Percentiles rank a stretch among this genome's conserved stretches.
These are phyloP conservation scores for Puccinia novopanici DNA, from an alignment of 1,284 basidiomycete genomes.

Conservation along the genomic window DNA sequence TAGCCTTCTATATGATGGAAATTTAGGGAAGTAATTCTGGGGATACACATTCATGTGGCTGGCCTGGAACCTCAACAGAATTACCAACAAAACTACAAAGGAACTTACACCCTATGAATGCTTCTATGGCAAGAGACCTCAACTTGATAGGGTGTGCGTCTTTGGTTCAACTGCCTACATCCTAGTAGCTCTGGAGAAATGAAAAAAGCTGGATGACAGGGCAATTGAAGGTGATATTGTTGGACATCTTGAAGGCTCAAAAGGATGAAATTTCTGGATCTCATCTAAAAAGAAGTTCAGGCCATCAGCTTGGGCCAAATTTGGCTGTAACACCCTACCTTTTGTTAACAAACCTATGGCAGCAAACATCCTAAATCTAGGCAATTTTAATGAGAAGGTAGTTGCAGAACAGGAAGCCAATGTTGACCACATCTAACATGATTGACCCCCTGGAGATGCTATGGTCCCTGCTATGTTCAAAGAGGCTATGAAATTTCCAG, in stretches of 20 bases:
- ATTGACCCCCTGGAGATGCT: no score
- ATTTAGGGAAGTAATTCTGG: neutral
- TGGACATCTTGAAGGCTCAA: neutral
- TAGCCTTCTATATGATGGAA: neutral
- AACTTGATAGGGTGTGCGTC: neutral
- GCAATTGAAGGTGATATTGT: neutral
- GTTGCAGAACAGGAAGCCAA: no score
- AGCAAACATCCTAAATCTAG: no score
- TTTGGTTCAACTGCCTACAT: neutral
- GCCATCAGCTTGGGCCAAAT: neutral
- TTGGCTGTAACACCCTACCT: neutral
- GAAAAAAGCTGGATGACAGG: neutral
- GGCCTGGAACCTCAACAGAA: neutral
- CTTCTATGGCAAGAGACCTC: slow-evolving; percentile 5
- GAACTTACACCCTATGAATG: neutral
- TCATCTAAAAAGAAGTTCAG: neutral
- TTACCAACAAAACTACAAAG: no score
- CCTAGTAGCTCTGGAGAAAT: neutral
- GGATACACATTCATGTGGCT: neutral
- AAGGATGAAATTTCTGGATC: slow-evolving; percentile 1
- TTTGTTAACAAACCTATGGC: no score
- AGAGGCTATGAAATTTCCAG: neutral
- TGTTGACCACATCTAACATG: no score
- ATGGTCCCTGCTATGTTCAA: no score
- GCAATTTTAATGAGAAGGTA: no score